Percentiles rank a stretch among this genome's conserved stretches.
These are phyloP conservation scores for Chaetomium sp. DNA, from an alignment of 2,329 filamentous ascomycete species.

Conservation along the genomic window DNA sequence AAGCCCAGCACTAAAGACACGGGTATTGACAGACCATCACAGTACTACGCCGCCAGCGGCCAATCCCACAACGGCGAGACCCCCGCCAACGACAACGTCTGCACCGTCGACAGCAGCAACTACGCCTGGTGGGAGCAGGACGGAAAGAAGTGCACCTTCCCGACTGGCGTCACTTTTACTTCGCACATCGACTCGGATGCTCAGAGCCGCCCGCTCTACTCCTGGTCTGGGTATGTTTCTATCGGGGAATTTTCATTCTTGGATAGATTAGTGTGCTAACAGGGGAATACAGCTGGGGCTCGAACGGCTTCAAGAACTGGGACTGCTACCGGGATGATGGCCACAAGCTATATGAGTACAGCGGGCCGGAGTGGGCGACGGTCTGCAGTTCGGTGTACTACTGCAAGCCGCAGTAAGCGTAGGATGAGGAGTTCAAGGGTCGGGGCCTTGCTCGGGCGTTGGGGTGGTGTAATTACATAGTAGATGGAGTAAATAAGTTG, in stretches of 20 bases:
- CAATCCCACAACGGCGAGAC: slow-evolving; percentile 1
- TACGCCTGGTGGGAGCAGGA: slow-evolving; percentile 10
- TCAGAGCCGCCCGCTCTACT: slow-evolving; percentile 1
- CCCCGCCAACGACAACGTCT: background rate
- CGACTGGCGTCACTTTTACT: background rate
- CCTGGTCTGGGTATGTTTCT: slow-evolving; percentile 7
- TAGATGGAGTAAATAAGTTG: too few species aligned
- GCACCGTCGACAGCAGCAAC: slow-evolving; percentile 1
- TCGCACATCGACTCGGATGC: slow-evolving; percentile 7
- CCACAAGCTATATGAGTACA: background rate
- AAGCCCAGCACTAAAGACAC: background rate
- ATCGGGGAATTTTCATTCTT: too few species aligned
- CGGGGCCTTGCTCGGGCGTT: too few species aligned
- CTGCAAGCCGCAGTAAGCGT: slow-evolving; percentile 5
- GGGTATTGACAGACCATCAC: background rate
- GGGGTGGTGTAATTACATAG: too few species aligned
- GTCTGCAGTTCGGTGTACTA: slow-evolving; percentile 1
- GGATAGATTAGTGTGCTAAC: background rate
- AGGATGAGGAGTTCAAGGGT: background rate
- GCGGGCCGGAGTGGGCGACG: slow-evolving; percentile 2
- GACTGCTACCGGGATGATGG: slow-evolving; percentile 8
- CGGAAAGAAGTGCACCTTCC: slow-evolving; percentile 2
- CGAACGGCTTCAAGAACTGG: slow-evolving; percentile 10
- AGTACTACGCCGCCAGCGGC: slow-evolving; percentile 6
- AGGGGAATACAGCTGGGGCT: background rate